These are phyloP conservation scores for Kentomonas sorsogonicus DNA, from an alignment of 208 protist species.

Conservation along the genomic window DNA sequence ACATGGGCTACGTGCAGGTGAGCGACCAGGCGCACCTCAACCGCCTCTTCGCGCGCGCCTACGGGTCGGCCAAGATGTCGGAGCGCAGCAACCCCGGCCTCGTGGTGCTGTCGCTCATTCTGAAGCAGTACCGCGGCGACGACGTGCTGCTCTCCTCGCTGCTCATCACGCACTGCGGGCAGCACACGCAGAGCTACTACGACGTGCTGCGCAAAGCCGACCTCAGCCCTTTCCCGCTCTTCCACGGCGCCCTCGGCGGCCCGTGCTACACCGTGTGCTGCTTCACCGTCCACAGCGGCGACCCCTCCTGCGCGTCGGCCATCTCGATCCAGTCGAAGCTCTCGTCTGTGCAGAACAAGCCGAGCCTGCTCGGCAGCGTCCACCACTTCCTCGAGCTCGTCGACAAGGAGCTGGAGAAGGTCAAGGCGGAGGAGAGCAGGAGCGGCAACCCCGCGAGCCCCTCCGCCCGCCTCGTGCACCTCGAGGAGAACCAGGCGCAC, in stretches of 20 bases:
- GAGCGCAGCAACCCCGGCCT: conserved; percentile 18
- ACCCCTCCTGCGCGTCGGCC: conserved; percentile 27
- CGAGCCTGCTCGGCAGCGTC: conserved; percentile 36
- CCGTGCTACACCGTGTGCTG: conserved; percentile 44
- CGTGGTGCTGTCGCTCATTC: conserved; percentile 43
- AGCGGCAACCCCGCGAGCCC: not conserved
- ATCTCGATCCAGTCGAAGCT: conserved; percentile 55
- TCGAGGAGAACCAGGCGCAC: not conserved
- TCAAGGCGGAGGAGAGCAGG: not conserved
- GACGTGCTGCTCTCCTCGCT: conserved; percentile 63
- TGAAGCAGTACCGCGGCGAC: conserved; percentile 41
- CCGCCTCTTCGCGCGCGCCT: conserved; percentile 12
- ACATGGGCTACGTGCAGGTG: conserved; percentile 37
- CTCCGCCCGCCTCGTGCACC: no score
- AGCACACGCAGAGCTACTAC: conserved; percentile 22
- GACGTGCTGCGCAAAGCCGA: conserved; percentile 30
- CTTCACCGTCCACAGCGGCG: conserved; percentile 25
- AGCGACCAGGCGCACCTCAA: conserved; percentile 16
- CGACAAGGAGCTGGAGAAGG: conserved; percentile 29
- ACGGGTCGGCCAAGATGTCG: conserved; percentile 15
- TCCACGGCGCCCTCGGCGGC: conserved; percentile 46
- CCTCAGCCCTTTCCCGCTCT: conserved; percentile 28
- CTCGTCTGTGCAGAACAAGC: conserved; percentile 33
- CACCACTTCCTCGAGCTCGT: conserved; percentile 35
- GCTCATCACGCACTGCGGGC: conserved; percentile 38